These are phyloP conservation scores for Hymenoscyphus scutula DNA, from an alignment of 2,329 filamentous ascomycete species.

Conservation along the genomic window DNA sequence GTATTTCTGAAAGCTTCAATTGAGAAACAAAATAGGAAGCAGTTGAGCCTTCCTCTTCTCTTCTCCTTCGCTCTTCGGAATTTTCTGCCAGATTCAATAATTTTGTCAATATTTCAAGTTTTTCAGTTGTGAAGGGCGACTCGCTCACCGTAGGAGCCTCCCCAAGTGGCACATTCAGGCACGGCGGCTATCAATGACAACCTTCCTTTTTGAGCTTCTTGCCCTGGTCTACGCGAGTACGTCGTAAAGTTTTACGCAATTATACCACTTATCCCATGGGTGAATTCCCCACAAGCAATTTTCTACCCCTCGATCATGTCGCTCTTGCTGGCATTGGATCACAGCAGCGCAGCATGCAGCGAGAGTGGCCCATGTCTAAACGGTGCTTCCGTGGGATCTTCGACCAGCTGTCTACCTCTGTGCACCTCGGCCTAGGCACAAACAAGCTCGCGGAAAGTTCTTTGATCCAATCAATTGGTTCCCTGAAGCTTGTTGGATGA, in stretches of 20 bases:
- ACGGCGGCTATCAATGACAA: background rate
- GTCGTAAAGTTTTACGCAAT: background rate
- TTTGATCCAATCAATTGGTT: background rate
- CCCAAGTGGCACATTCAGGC: background rate
- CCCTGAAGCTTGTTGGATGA: background rate
- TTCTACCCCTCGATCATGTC: background rate
- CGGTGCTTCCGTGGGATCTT: background rate
- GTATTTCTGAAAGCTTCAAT: too few species aligned
- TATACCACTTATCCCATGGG: background rate
- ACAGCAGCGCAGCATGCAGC: background rate
- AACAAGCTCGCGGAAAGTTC: background rate
- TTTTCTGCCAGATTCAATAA: too few species aligned
- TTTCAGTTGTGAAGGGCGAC: too few species aligned
- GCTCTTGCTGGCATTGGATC: background rate
- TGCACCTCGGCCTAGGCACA: background rate
- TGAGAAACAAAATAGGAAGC: too few species aligned
- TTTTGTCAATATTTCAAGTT: too few species aligned
- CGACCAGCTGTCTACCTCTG: background rate
- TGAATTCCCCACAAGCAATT: background rate
- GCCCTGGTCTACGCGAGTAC: background rate
- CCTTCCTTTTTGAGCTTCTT: background rate
- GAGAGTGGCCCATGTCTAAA: background rate
- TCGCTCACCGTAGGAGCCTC: too few species aligned
- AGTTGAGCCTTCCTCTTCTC: too few species aligned
- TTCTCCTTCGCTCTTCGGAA: too few species aligned